phyloP scores from a whole-genome alignment of 371 early-diverging fungal genomes.

The Circinella minor region DNA sequence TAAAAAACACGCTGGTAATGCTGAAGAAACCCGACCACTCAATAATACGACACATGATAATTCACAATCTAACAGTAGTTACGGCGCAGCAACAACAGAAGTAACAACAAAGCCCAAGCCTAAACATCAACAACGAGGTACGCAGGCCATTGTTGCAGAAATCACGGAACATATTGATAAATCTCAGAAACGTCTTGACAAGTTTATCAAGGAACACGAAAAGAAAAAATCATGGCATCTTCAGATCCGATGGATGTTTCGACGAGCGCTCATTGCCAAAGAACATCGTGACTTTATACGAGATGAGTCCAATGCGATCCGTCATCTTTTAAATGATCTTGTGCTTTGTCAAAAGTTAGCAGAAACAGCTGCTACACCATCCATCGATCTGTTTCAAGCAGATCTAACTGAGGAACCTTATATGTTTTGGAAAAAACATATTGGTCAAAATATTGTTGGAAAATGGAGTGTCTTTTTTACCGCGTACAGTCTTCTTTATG shows the following conservation, averaged over 20 bases:
- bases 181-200: background rate
- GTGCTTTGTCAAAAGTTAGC: background rate
- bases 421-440: background rate
- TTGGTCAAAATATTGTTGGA: background rate
- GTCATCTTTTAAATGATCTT: background rate
- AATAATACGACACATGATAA: no score
- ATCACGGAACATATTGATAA: background rate
- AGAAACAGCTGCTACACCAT: background rate
- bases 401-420: background rate
- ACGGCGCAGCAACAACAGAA: no score
- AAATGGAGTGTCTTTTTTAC: background rate
- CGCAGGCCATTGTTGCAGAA: background rate
- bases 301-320: background rate
- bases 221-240: background rate
- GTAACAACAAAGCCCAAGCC: background rate
- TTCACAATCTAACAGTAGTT: no score
- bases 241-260: background rate
- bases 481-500: background rate
- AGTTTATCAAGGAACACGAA: constrained; percentile 1
- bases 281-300: background rate
- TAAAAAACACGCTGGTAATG: no score
- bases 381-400: background rate
- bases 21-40: no score
- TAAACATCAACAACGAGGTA: background rate
- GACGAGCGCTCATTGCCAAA: background rate